phyloP scores from a whole-genome alignment of 2,329 filamentous ascomycete species.

The Arthrinium phaeospermum region DNA sequence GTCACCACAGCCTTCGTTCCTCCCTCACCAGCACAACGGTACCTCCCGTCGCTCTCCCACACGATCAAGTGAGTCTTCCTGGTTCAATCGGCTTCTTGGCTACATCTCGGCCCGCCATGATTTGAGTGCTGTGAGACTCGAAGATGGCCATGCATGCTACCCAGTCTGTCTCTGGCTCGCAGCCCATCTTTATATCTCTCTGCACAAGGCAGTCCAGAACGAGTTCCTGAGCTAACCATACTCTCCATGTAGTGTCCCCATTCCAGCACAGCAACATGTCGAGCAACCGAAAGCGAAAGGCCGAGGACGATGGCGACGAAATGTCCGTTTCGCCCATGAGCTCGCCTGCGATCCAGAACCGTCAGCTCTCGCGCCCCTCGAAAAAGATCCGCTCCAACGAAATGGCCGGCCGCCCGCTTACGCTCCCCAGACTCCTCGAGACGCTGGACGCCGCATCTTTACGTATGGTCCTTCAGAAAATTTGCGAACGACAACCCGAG shows the following conservation, averaged over 20 bases:
- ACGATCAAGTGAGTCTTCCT: slow-evolving; percentile 56
- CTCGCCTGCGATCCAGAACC: slow-evolving; percentile 77
- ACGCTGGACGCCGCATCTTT: slow-evolving; percentile 87
- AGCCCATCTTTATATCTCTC: not conserved
- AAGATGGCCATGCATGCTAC: not conserved
- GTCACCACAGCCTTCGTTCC: slow-evolving; percentile 63
- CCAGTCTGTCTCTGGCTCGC: not conserved
- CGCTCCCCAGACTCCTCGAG: slow-evolving; percentile 80
- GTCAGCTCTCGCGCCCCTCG: slow-evolving; percentile 67
- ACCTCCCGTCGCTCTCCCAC: slow-evolving; percentile 57
- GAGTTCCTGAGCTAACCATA: slow-evolving; percentile 23
- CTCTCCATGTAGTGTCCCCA: slow-evolving; percentile 48
- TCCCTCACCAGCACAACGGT: slow-evolving; percentile 64
- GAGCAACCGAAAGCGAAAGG: slow-evolving; percentile 79
- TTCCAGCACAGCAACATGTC: slow-evolving; percentile 55
- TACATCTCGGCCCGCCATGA: not conserved
- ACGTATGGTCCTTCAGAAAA: slow-evolving; percentile 82
- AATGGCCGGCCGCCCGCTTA: slow-evolving; percentile 61
- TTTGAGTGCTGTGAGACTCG: not conserved
- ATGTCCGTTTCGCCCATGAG: slow-evolving; percentile 89
- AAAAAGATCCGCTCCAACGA: slow-evolving; percentile 72
- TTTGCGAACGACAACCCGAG: slow-evolving; percentile 88
- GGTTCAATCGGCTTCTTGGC: slow-evolving; percentile 26
- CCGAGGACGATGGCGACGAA: slow-evolving; percentile 80
- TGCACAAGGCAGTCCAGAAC: not conserved